Conservation (phyloP, 495 filamentous ascomycete genomes). For the Penicillium waksmanii region DNA sequence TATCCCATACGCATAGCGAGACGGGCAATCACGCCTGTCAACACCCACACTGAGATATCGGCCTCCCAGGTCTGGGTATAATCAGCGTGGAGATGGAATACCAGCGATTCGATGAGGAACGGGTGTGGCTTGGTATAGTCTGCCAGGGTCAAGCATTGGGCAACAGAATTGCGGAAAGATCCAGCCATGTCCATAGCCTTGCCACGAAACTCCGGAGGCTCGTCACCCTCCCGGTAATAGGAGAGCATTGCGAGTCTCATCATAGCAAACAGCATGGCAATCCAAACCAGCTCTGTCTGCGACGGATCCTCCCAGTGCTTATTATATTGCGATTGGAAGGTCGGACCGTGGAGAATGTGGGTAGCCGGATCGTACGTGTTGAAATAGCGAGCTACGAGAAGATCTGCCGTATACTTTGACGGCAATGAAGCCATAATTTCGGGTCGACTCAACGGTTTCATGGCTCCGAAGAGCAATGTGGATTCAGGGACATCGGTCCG, state of each 20-base stretch:
- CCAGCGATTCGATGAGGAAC: conserved; percentile 85
- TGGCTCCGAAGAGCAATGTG: conserved; percentile 73
- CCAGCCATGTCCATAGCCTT: conserved; percentile 77
- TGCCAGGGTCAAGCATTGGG: conserved; percentile 83
- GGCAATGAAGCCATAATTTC: conserved; percentile 84
- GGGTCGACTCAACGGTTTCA: conserved; percentile 65
- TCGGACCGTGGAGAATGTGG: conserved; percentile 83
- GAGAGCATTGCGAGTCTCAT: conserved; percentile 90
- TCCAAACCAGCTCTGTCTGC: conserved; percentile 82
- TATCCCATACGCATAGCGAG: conserved; percentile 95
- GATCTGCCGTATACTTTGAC: conserved; percentile 76
- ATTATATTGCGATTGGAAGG: conserved; percentile 83
- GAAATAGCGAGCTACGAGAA: conserved; percentile 75
- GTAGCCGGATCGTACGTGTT: conserved; percentile 74
- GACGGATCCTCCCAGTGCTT: conserved; percentile 85
- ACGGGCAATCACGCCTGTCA: conserved; percentile 78
- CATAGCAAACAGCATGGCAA: conserved; percentile 86
- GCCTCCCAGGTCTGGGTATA: conserved; percentile 77
- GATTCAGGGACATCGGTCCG: conserved; percentile 62
- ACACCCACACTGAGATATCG: conserved; percentile 80
- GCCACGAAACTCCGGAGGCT: conserved; percentile 78
- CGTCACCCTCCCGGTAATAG: conserved; percentile 86
- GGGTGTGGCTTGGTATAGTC: conserved; percentile 88
- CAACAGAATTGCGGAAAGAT: conserved; percentile 78
- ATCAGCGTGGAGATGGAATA: conserved; percentile 84